phyloP scores from a whole-genome alignment of 768 basidiomycete genomes.

The Neoboletus brunneissimus region DNA sequence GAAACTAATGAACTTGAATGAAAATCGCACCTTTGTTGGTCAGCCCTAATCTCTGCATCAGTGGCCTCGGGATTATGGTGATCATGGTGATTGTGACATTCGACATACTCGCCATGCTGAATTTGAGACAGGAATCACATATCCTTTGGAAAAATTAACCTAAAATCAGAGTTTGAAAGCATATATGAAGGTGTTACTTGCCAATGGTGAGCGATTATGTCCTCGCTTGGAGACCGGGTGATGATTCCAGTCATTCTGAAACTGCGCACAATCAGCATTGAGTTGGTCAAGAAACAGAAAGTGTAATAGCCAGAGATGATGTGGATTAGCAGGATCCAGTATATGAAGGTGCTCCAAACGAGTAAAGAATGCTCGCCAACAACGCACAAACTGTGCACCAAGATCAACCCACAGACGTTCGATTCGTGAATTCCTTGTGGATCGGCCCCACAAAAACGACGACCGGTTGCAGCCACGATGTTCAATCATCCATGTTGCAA shows the following conservation, averaged over 20 bases:
- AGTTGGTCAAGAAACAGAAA: slow-evolving; percentile 37
- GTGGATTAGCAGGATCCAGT: slow-evolving; percentile 33
- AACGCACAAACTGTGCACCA: slow-evolving; percentile 36
- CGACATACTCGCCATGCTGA: no score
- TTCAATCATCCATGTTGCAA: slow-evolving; percentile 15
- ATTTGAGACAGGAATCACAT: no score
- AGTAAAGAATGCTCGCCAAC: slow-evolving; percentile 43
- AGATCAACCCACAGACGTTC: slow-evolving; percentile 46
- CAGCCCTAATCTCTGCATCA: no score
- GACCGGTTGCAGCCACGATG: background rate
- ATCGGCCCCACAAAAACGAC: background rate
- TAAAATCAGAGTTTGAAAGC: no score
- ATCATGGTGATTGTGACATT: no score
- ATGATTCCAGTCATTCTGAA: slow-evolving; percentile 39
- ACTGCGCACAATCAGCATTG: slow-evolving; percentile 36
- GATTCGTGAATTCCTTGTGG: slow-evolving; percentile 26
- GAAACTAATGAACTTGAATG: no score
- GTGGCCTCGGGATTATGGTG: no score
- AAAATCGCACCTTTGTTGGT: no score
- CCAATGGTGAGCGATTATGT: background rate
- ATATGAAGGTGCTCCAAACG: slow-evolving; percentile 34
- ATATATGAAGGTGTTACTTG: no score
- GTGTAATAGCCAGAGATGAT: slow-evolving; percentile 46
- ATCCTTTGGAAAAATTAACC: background rate
- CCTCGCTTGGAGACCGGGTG: slow-evolving; percentile 29